A percentile compares a stretch with the other conserved stretches of the same genome.
Conservation (phyloP, 2,329 filamentous ascomycete genomes). For the Pseudopithomyces maydicus region DNA sequence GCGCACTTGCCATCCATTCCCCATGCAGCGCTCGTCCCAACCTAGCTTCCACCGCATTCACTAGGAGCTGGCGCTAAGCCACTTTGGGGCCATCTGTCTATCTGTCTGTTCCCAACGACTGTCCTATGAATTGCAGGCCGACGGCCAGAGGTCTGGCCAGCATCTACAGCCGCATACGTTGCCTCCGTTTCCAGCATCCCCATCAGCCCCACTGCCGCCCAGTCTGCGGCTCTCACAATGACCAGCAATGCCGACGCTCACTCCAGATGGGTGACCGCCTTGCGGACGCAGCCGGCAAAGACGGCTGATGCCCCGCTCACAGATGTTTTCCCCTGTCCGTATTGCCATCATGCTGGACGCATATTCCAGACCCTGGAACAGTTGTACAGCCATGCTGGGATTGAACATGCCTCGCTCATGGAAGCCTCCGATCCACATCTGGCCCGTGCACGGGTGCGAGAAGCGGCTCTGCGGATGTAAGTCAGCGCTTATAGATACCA, state of each 20-base stretch:
- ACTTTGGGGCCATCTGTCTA: slow-evolving; percentile 6
- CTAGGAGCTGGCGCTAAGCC: slow-evolving; percentile 5
- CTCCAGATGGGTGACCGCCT: slow-evolving; percentile 28
- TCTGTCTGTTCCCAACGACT: neutral
- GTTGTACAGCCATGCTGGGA: slow-evolving; percentile 30
- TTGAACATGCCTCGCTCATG: slow-evolving; percentile 32
- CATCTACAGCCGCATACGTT: slow-evolving; percentile 7
- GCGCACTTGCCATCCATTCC: neutral
- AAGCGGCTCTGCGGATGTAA: slow-evolving; percentile 30
- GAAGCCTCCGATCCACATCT: slow-evolving; percentile 20
- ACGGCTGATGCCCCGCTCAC: slow-evolving; percentile 23
- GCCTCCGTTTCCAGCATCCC: slow-evolving; percentile 6
- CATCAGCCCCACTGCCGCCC: slow-evolving; percentile 6
- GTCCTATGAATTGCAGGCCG: slow-evolving; percentile 4
- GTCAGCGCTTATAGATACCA: slow-evolving; percentile 14
- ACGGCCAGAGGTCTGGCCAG: slow-evolving; percentile 10
- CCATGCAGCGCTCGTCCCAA: neutral
- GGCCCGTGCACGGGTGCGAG: slow-evolving; percentile 28
- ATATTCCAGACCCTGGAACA: slow-evolving; percentile 36
- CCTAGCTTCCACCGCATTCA: neutral
- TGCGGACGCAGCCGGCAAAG: slow-evolving; percentile 33
- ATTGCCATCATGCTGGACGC: slow-evolving; percentile 27
- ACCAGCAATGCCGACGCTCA: slow-evolving; percentile 27
- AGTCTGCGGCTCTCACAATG: slow-evolving; percentile 20
- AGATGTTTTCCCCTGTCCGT: slow-evolving; percentile 35